A percentile compares a stretch with the other conserved stretches of the same genome.
phyloP scores from a whole-genome alignment of 345 rosid genomes.

The Lepidium didymum region DNA sequence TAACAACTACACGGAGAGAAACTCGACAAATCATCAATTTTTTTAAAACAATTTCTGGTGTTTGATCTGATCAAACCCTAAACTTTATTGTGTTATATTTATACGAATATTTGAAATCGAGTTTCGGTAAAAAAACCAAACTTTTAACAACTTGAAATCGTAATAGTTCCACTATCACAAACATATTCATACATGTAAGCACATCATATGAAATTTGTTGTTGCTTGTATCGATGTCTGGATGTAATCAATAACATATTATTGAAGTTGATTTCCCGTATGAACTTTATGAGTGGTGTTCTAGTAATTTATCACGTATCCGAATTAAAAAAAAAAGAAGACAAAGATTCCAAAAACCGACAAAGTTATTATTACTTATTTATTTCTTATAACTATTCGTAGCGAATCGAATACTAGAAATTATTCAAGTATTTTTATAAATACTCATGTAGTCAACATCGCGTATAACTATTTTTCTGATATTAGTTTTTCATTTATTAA shows the following conservation, averaged over 20 bases:
- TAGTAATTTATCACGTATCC: neutral
- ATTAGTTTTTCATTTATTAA: neutral
- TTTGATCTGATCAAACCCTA: too few species aligned
- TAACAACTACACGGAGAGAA: too few species aligned
- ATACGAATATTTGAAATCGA: too few species aligned
- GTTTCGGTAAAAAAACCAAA: too few species aligned
- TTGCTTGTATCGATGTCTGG: neutral
- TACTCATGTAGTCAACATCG: too few species aligned
- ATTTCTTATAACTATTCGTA: neutral
- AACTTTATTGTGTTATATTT: too few species aligned
- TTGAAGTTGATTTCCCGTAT: neutral
- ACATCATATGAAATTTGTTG: constrained; percentile 5
- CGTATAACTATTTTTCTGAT: neutral
- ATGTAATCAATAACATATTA: neutral
- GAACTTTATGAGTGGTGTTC: neutral
- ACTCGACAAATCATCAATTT: too few species aligned
- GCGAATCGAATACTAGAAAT: neutral
- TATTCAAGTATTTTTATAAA: neutral
- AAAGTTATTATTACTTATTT: neutral
- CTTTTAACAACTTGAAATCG: too few species aligned
- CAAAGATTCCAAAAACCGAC: neutral
- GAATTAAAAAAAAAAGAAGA: neutral
- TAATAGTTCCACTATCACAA: too few species aligned
- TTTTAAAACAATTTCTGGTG: too few species aligned
- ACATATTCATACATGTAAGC: neutral